A percentile compares a stretch with the other conserved stretches of the same genome.
These are phyloP conservation scores for Candida sonorensis DNA, from an alignment of 805 yeast species.

Conservation along the genomic window DNA sequence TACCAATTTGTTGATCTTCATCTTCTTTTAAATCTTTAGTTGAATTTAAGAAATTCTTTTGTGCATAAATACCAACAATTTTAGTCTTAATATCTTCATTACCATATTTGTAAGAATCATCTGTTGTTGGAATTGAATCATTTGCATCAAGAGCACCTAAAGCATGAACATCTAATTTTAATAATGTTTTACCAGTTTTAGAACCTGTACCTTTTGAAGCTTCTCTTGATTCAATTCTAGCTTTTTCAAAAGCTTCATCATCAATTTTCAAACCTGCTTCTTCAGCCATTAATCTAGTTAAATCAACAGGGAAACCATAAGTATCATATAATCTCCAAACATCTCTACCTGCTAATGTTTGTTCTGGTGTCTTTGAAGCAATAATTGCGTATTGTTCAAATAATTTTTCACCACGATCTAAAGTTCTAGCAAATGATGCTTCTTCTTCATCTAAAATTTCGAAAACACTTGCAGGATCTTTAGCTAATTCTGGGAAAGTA, in stretches of 20 bases:
- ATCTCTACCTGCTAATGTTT: slow-evolving; percentile 81
- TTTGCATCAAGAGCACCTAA: slow-evolving; percentile 62
- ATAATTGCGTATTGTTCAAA: slow-evolving; percentile 88
- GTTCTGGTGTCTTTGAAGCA: slow-evolving; percentile 69
- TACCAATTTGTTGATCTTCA: slow-evolving; percentile 56
- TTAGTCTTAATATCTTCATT: slow-evolving; percentile 61
- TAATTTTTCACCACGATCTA: slow-evolving; percentile 95
- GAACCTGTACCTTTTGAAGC: slow-evolving; percentile 85
- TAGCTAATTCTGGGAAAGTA: slow-evolving; percentile 85
- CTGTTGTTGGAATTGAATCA: slow-evolving; percentile 64
- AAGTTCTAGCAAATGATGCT: slow-evolving; percentile 86
- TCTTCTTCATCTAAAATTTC: slow-evolving; percentile 97
- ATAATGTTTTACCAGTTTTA: slow-evolving; percentile 46
- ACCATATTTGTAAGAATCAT: slow-evolving; percentile 76
- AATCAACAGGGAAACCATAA: slow-evolving; percentile 98
- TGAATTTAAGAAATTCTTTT: slow-evolving; percentile 46
- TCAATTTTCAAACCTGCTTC: slow-evolving; percentile 92
- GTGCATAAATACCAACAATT: slow-evolving; percentile 70
- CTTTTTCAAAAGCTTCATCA: slow-evolving; percentile 86
- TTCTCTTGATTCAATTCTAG: slow-evolving; percentile 82
- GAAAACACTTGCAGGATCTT: slow-evolving; percentile 64
- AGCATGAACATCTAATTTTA: slow-evolving; percentile 90
- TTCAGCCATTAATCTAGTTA: slow-evolving; percentile 97
- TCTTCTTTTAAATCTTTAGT: slow-evolving; percentile 28
- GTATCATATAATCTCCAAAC: slow-evolving; percentile 99